phyloP scores from a whole-genome alignment of 169 alveolate genomes.

The Theileria sp. region DNA sequence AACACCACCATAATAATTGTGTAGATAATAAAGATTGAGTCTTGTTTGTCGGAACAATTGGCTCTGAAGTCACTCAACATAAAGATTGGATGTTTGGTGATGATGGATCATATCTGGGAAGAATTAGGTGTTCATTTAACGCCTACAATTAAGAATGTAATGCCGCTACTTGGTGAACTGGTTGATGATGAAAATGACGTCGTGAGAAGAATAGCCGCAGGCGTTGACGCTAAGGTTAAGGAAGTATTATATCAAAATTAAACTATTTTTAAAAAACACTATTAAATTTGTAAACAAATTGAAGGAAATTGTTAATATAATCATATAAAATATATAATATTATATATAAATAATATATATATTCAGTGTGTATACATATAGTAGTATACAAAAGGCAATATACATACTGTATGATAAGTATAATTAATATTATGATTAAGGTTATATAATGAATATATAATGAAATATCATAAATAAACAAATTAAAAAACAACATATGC shows the following conservation, averaged over 20 bases:
- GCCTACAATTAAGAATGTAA: conserved; percentile 37
- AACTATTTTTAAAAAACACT: neutral
- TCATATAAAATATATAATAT: neutral
- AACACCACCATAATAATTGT: neutral
- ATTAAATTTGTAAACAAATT: neutral
- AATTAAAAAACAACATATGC: too few species aligned
- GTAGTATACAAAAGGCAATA: neutral
- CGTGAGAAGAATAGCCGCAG: conserved; percentile 36
- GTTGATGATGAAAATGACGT: conserved; percentile 49
- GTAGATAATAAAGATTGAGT: conserved; percentile 34
- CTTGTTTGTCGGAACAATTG: conserved; percentile 41
- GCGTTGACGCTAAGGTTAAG: conserved; percentile 40
- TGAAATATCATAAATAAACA: too few species aligned
- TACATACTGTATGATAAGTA: neutral
- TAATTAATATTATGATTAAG: neutral
- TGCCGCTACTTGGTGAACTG: conserved; percentile 64
- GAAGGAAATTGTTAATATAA: neutral
- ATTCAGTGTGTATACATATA: too few species aligned
- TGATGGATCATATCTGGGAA: conserved; percentile 46
- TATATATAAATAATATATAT: neutral
- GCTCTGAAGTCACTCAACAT: conserved; percentile 4
- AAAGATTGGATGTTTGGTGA: conserved; percentile 29
- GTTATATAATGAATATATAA: too few species aligned
- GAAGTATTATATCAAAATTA: conserved; percentile 10
- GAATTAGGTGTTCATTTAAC: conserved; percentile 42